These are phyloP conservation scores for Penicillium antarcticum DNA, from an alignment of 495 filamentous ascomycete genomes.

Conservation along the genomic window DNA sequence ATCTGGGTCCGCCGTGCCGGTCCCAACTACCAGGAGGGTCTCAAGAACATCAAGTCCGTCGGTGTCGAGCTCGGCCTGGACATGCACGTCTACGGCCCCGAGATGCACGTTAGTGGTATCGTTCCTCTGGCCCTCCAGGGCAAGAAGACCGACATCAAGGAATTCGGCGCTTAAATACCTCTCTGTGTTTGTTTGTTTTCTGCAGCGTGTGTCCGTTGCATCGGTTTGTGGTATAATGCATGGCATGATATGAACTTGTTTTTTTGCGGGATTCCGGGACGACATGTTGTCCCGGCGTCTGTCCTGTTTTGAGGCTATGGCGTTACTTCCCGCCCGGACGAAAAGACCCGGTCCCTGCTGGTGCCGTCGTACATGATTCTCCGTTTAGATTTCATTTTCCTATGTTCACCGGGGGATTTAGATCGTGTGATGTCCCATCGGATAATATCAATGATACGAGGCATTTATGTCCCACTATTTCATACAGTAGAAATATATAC, in stretches of 20 bases:
- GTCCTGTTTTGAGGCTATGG: constrained; percentile 28
- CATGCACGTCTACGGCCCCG: constrained; percentile 96
- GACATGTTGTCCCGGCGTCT: constrained; percentile 13
- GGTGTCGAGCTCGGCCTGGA: constrained; percentile 87
- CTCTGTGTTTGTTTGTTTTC: constrained; percentile 20
- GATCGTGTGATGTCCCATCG: constrained; percentile 29
- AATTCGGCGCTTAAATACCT: constrained; percentile 44
- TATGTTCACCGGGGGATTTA: constrained; percentile 29
- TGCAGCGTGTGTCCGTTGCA: constrained; percentile 37
- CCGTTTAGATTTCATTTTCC: constrained; percentile 30
- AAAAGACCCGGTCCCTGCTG: constrained; percentile 27
- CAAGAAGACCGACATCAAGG: constrained; percentile 54
- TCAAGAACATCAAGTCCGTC: constrained; percentile 98
- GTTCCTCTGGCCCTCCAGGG: constrained; percentile 63
- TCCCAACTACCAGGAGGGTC: constrained; percentile 99
- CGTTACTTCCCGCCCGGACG: constrained; percentile 29
- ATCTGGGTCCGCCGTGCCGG: constrained; percentile 99
- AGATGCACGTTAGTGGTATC: constrained; percentile 82
- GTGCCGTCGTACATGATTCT: constrained; percentile 32
- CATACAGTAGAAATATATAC: background rate
- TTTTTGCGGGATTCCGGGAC: constrained; percentile 19
- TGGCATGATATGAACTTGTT: constrained; percentile 44
- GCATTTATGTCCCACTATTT: background rate
- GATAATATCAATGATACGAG: constrained; percentile 33
- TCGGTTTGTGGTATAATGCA: constrained; percentile 44